Conservation (phyloP, 2,329 filamentous ascomycete genomes). For the Aureobasidium sp. region DNA sequence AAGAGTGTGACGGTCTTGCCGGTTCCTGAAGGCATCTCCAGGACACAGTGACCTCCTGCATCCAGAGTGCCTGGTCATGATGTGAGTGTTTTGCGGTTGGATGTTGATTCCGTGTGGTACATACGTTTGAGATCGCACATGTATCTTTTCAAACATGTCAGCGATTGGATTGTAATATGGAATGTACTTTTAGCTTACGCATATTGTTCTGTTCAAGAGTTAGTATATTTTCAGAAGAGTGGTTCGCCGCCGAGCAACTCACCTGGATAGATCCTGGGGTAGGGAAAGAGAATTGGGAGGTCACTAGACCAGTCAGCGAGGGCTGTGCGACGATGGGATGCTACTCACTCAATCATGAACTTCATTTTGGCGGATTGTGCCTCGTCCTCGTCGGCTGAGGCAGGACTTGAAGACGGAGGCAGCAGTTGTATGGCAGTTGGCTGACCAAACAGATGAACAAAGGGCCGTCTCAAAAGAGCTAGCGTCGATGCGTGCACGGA, state of each 20-base stretch:
- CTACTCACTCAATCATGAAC: conserved; percentile 66
- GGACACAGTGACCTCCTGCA: conserved; percentile 84
- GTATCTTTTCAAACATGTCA: conserved; percentile 38
- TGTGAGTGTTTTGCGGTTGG: background rate
- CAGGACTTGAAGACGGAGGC: background rate
- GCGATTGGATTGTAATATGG: background rate
- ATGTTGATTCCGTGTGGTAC: background rate
- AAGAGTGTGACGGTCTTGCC: conserved; percentile 94
- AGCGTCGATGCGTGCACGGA: background rate
- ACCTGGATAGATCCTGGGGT: conserved; percentile 61
- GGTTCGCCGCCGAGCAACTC: conserved; percentile 8
- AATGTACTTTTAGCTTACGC: conserved; percentile 33
- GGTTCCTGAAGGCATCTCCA: conserved; percentile 98
- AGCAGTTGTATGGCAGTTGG: background rate
- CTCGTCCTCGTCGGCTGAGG: background rate
- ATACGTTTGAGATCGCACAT: conserved; percentile 73
- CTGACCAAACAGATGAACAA: conserved; percentile 5
- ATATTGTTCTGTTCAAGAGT: conserved; percentile 49
- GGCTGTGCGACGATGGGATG: background rate
- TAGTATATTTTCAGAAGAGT: background rate
- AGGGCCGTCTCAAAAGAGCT: background rate
- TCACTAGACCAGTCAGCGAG: conserved; percentile 37
- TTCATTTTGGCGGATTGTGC: conserved; percentile 51
- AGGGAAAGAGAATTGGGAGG: conserved; percentile 63
- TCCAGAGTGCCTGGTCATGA: conserved; percentile 60